Conservation (phyloP, 495 filamentous ascomycete species). For the Arthonia radiata region DNA sequence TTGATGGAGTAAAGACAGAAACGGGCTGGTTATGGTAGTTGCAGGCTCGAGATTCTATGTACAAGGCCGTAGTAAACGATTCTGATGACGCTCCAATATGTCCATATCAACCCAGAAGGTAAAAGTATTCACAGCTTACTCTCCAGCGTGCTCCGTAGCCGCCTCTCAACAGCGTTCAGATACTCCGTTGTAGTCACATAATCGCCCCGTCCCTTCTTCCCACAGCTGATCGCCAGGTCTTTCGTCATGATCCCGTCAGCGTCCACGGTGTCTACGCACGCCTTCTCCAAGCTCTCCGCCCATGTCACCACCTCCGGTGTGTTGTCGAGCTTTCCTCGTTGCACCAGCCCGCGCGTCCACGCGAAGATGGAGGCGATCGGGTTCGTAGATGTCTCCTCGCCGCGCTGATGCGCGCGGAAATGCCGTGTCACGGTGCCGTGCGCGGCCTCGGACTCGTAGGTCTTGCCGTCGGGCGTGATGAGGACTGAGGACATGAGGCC, state of each 20-base stretch:
- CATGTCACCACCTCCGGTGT: slow-evolving; percentile 75
- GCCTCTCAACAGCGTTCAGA: slow-evolving; percentile 65
- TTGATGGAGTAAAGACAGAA: too few species aligned
- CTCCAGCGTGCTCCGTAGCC: slow-evolving; percentile 40
- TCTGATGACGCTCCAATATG: too few species aligned
- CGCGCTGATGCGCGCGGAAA: slow-evolving; percentile 96
- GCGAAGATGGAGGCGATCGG: slow-evolving; percentile 97
- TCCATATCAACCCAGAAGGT: too few species aligned
- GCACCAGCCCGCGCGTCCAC: slow-evolving; percentile 86
- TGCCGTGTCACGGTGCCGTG: slow-evolving; percentile 97
- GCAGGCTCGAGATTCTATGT: too few species aligned
- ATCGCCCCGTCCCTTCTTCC: slow-evolving; percentile 51
- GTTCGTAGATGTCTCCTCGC: slow-evolving; percentile 89
- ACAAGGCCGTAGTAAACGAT: too few species aligned
- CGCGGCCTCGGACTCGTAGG: slow-evolving; percentile 91
- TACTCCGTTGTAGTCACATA: slow-evolving; percentile 83
- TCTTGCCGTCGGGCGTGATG: slow-evolving; percentile 81
- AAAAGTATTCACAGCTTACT: slow-evolving; percentile 26
- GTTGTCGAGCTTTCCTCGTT: slow-evolving; percentile 71
- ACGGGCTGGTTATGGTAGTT: too few species aligned
- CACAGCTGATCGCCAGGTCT: slow-evolving; percentile 78
- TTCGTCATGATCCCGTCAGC: slow-evolving; percentile 95
- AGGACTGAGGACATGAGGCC: slow-evolving; percentile 96
- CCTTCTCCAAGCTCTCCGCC: slow-evolving; percentile 73
- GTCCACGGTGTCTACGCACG: slow-evolving; percentile 86